Percentiles rank a stretch among this genome's conserved stretches.
Conservation (phyloP, 495 filamentous ascomycete genomes). For the Choiromyces venosus region DNA sequence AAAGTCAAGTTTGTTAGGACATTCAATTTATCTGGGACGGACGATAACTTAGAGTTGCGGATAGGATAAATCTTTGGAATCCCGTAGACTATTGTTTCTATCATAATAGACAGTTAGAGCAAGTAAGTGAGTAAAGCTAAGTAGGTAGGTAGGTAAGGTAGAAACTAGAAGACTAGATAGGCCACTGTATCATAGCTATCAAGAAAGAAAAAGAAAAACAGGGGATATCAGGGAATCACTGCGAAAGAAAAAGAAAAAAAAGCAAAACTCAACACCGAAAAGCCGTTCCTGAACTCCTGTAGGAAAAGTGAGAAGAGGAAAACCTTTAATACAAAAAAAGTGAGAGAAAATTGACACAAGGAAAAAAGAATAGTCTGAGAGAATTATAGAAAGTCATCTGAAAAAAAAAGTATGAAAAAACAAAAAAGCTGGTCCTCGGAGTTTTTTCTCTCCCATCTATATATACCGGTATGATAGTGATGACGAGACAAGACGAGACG, state of each 20-base stretch:
- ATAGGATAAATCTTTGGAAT: background rate
- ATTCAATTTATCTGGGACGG: no score
- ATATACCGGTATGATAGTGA: background rate
- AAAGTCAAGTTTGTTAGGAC: no score
- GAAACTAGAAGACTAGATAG: conserved; percentile 1
- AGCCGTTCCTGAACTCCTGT: background rate
- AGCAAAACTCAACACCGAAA: background rate
- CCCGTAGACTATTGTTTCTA: background rate
- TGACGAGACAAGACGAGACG: background rate
- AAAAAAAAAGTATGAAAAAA: background rate
- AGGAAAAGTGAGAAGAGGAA: background rate
- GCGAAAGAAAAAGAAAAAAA: background rate
- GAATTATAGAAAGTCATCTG: background rate
- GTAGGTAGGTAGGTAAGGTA: background rate
- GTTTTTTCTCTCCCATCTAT: background rate
- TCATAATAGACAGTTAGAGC: background rate
- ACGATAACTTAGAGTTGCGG: background rate
- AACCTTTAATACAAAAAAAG: background rate
- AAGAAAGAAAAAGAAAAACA: background rate
- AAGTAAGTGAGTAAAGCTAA: background rate
- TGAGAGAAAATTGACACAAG: background rate
- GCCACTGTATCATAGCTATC: background rate
- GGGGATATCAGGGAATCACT: background rate
- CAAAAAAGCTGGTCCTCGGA: background rate
- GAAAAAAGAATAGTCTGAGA: background rate